A percentile compares a stretch with the other conserved stretches of the same genome.
These are phyloP conservation scores for Coemansia furcata DNA, from an alignment of 192 early-diverging fungal species.

Conservation along the genomic window DNA sequence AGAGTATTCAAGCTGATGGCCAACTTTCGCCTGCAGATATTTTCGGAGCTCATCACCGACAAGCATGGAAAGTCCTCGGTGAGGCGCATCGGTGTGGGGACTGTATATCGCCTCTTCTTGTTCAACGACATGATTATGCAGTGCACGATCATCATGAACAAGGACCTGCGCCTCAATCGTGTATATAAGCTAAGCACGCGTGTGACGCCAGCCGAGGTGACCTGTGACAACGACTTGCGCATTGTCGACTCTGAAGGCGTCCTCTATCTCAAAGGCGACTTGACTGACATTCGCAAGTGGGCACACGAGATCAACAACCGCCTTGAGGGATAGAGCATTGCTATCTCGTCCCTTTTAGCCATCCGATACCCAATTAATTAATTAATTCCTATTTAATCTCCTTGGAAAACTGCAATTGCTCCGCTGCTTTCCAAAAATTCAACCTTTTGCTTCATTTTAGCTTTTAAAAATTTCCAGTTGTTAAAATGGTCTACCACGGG, in stretches of 20 bases:
- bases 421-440: background rate
- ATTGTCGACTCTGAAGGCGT: conserved; percentile 39
- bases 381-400: no score
- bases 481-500: conserved; percentile 27
- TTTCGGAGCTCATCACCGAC: conserved; percentile 15
- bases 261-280: conserved; percentile 41
- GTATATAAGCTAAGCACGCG: conserved; percentile 34
- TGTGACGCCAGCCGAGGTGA: conserved; percentile 34
- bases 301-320: conserved; percentile 49
- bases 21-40: conserved; percentile 44
- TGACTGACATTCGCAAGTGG: conserved; percentile 33
- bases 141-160: conserved; percentile 45
- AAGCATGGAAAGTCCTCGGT: conserved; percentile 8
- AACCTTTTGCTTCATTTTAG: background rate
- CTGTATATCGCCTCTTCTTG: conserved; percentile 57
- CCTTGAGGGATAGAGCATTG: conserved; percentile 12
- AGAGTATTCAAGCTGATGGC: conserved; percentile 56
- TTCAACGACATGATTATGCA: conserved; percentile 74
- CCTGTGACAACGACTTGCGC: conserved; percentile 38
- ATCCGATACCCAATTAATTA: background rate
- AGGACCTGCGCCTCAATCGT: conserved; percentile 35
- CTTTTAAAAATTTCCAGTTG: background rate
- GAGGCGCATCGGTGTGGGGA: conserved; percentile 32
- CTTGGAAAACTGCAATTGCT: no score
- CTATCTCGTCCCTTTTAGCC: background rate